Conservation (phyloP, 257 asterid species). For the Marsdenia floribunda region DNA sequence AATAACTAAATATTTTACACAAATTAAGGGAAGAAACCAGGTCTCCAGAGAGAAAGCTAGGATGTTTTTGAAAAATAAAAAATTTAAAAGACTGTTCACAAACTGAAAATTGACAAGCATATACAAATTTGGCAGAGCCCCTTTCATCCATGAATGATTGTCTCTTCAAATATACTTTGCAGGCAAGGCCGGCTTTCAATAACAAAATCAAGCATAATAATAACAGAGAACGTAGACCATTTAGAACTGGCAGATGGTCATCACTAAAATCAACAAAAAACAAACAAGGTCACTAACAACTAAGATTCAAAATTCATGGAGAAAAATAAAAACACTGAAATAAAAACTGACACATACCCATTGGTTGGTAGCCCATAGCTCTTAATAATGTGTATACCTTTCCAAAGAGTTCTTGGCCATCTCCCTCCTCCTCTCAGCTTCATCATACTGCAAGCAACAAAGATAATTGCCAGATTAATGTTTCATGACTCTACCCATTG, state of each 20-base stretch:
- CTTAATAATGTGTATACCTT: constrained; percentile 98
- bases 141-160: neutral
- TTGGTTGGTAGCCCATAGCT: constrained; percentile 99
- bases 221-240: neutral
- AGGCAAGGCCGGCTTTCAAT: neutral
- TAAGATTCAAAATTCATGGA: neutral
- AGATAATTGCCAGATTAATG: neutral
- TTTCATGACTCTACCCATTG: neutral
- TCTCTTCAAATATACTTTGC: neutral
- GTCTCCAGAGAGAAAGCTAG: neutral
- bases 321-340: too few species aligned
- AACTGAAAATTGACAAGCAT: neutral
- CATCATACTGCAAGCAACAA: constrained; percentile 72
- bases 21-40: neutral
- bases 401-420: constrained; percentile 99
- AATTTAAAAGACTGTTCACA: neutral
- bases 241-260: neutral
- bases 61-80: neutral
- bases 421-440: constrained; percentile 94
- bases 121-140: neutral
- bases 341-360: constrained; percentile 48
- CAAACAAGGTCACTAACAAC: neutral
- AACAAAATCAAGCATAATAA: neutral
- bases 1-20: neutral
- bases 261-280: neutral